phyloP scores from a whole-genome alignment of 2,329 filamentous ascomycete species.

The Penicillium sp. region DNA sequence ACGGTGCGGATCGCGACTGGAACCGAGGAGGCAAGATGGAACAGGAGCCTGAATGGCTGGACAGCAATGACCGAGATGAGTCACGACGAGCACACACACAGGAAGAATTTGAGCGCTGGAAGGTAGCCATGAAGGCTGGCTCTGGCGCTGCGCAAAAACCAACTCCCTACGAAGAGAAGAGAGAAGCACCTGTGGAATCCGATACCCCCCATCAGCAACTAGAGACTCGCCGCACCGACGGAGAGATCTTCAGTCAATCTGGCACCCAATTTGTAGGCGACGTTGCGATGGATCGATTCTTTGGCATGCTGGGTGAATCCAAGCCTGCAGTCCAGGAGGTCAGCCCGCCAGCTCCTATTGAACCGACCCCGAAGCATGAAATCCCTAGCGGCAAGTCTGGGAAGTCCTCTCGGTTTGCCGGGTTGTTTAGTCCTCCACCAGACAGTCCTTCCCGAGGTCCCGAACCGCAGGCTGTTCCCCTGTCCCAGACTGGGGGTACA shows the following conservation, averaged over 20 bases:
- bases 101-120: conserved; percentile 93
- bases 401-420: conserved; percentile 83
- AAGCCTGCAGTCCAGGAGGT: conserved; percentile 43
- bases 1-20: conserved; percentile 55
- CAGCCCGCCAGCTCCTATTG: conserved; percentile 37
- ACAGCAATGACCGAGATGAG: conserved; percentile 67
- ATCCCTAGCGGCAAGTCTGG: conserved; percentile 52
- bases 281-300: conserved; percentile 73
- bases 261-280: conserved; percentile 66
- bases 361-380: conserved; percentile 45
- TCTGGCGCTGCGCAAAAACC: conserved; percentile 35
- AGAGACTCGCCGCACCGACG: conserved; percentile 43
- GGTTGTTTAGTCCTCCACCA: conserved; percentile 66
- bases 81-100: conserved; percentile 73
- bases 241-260: conserved; percentile 54
- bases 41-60: conserved; percentile 89
- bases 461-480: conserved; percentile 20
- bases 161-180: conserved; percentile 46
- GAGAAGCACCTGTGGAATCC: conserved; percentile 34
- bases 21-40: conserved; percentile 59
- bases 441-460: conserved; percentile 52
- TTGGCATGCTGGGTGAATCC: conserved; percentile 60
- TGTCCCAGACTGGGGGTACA: conserved; percentile 10
- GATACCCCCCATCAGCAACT: conserved; percentile 32
- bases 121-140: conserved; percentile 81